phyloP scores from a whole-genome alignment of 208 protist genomes.

The Acanthamoeba pearcei region DNA sequence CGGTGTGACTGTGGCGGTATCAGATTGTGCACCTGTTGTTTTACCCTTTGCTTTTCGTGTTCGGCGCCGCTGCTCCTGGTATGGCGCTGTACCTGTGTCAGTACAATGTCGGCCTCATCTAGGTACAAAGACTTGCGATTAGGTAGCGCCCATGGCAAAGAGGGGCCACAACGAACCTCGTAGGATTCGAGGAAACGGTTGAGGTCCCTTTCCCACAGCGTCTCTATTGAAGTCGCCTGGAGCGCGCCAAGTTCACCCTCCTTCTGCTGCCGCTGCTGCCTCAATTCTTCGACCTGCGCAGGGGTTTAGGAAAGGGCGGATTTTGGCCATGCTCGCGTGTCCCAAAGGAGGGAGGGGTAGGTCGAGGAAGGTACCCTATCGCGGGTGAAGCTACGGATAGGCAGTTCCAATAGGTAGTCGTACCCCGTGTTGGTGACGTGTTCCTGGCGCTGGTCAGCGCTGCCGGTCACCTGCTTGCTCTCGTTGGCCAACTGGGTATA shows the following conservation, averaged over 20 bases:
- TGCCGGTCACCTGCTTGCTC: slow-evolving; percentile 82
- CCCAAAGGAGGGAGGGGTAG: neutral
- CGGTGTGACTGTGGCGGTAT: no score
- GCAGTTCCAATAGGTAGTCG: slow-evolving; percentile 99
- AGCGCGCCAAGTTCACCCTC: slow-evolving; percentile 51
- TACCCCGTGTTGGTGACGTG: slow-evolving; percentile 93
- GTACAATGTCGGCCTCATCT: no score
- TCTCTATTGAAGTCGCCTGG: slow-evolving; percentile 12
- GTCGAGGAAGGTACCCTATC: slow-evolving; percentile 97
- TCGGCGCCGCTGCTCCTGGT: no score
- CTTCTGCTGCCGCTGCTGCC: slow-evolving; percentile 45
- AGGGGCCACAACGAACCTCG: neutral
- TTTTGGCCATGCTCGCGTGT: no score
- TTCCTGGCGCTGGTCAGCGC: slow-evolving; percentile 88
- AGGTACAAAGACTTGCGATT: no score
- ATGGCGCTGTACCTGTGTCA: no score
- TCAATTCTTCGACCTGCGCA: slow-evolving; percentile 41
- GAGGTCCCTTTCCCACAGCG: slow-evolving; percentile 52
- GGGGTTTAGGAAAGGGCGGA: neutral
- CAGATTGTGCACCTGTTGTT: no score
- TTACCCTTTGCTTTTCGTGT: no score
- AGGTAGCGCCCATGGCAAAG: neutral
- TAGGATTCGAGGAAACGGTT: slow-evolving; percentile 26
- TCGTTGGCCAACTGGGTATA: slow-evolving; percentile 91
- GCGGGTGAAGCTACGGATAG: slow-evolving; percentile 97